phyloP scores from a whole-genome alignment of 2,329 filamentous ascomycete genomes.

The Fusarium globosum region DNA sequence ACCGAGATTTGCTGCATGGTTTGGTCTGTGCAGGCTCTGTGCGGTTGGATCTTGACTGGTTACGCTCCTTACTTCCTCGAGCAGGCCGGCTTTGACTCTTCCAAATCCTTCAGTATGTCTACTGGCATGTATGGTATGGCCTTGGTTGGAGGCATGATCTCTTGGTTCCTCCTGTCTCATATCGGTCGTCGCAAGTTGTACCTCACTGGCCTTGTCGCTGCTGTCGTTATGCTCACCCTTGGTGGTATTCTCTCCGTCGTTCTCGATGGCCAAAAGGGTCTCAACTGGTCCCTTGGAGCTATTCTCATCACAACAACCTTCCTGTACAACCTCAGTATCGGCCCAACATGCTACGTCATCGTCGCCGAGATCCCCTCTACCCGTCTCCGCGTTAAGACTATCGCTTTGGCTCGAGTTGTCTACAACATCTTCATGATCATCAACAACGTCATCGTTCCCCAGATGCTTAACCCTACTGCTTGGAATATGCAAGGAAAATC shows the following conservation, averaged over 20 bases:
- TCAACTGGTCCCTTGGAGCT: slow-evolving; percentile 50
- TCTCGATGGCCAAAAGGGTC: slow-evolving; percentile 38
- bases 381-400: slow-evolving; percentile 53
- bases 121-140: slow-evolving; percentile 54
- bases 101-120: slow-evolving; percentile 52
- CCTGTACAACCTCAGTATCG: slow-evolving; percentile 46
- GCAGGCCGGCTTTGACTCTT: slow-evolving; percentile 53
- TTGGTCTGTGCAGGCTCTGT: slow-evolving; percentile 40
- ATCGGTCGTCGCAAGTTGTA: slow-evolving; percentile 55
- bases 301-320: slow-evolving; percentile 56
- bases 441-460: slow-evolving; percentile 41
- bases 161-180: slow-evolving; percentile 52
- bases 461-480: slow-evolving; percentile 42
- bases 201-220: slow-evolving; percentile 48
- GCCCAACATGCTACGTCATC: slow-evolving; percentile 49
- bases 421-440: slow-evolving; percentile 39
- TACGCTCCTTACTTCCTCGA: slow-evolving; percentile 54
- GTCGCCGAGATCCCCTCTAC: slow-evolving; percentile 53
- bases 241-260: slow-evolving; percentile 53
- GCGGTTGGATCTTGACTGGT: slow-evolving; percentile 32
- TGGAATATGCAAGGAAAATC: slow-evolving; percentile 44
- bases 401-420: slow-evolving; percentile 50
- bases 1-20: slow-evolving; percentile 45
- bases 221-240: slow-evolving; percentile 49
- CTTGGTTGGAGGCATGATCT: slow-evolving; percentile 53